A percentile compares a stretch with the other conserved stretches of the same genome.
Evolutionary conservation across 805 yeast species (phyloP).

Genomic region (Metschnikowia lunata): DNA sequence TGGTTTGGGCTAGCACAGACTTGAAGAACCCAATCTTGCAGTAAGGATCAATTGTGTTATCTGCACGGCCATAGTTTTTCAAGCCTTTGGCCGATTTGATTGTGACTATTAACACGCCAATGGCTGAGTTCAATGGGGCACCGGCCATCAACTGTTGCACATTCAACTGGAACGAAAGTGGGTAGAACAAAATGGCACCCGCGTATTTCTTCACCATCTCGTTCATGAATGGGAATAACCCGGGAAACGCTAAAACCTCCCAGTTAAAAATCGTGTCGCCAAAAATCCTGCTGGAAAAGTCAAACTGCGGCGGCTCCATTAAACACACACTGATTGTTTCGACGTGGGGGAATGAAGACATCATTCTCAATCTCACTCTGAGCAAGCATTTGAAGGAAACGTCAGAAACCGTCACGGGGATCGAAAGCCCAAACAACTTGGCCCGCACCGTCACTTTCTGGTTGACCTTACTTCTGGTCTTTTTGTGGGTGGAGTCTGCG

Average conservation of each 20-base stretch:
- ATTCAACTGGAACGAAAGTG: slow-evolving; percentile 90
- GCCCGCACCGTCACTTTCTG: slow-evolving; percentile 76
- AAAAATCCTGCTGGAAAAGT: slow-evolving; percentile 67
- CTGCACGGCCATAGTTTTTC: slow-evolving; percentile 63
- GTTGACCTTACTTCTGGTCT: slow-evolving; percentile 77
- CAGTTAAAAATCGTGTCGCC: slow-evolving; percentile 84
- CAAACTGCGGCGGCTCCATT: slow-evolving; percentile 83
- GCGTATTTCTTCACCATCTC: slow-evolving; percentile 81
- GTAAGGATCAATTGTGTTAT: slow-evolving; percentile 88
- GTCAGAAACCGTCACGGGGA: slow-evolving; percentile 78
- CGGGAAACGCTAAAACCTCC: slow-evolving; percentile 86
- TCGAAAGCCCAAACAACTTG: slow-evolving; percentile 72
- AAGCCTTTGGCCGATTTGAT: slow-evolving; percentile 64
- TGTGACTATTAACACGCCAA: slow-evolving; percentile 77
- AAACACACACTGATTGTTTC: slow-evolving; percentile 85
- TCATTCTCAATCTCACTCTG: slow-evolving; percentile 84
- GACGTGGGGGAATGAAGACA: slow-evolving; percentile 86
- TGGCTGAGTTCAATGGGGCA: slow-evolving; percentile 68
- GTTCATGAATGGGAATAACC: slow-evolving; percentile 74
- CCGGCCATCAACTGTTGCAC: slow-evolving; percentile 88
- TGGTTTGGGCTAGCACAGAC: slow-evolving; percentile 61
- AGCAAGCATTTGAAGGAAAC: slow-evolving; percentile 70
- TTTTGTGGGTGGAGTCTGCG: slow-evolving; percentile 81
- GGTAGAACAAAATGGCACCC: slow-evolving; percentile 85
- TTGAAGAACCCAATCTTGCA: slow-evolving; percentile 63